phyloP scores from a whole-genome alignment of 2,329 filamentous ascomycete genomes.

The Penicillium sp. region DNA sequence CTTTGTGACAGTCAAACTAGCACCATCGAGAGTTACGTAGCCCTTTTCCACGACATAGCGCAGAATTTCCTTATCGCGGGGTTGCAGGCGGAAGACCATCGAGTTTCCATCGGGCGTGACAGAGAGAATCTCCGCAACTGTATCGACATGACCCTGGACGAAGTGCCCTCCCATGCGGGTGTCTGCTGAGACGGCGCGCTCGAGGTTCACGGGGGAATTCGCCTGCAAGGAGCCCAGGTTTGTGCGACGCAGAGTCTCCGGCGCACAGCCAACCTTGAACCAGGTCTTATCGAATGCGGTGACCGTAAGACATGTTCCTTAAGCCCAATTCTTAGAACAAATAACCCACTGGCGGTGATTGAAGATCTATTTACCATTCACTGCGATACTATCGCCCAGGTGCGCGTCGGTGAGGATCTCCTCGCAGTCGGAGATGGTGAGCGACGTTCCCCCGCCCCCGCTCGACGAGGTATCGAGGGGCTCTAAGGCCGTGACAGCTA shows the following conservation, averaged over 20 bases:
- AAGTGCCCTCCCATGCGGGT: constrained; percentile 98
- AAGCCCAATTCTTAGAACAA: background rate
- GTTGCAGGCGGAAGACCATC: constrained; percentile 78
- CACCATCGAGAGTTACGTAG: constrained; percentile 89
- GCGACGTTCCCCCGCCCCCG: constrained; percentile 77
- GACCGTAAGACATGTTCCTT: constrained; percentile 83
- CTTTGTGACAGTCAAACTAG: constrained; percentile 85
- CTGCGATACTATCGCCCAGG: constrained; percentile 87
- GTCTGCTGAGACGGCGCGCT: constrained; percentile 84
- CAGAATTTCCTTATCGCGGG: constrained; percentile 67
- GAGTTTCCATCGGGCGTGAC: constrained; percentile 84
- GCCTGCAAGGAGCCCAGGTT: constrained; percentile 76
- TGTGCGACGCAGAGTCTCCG: constrained; percentile 92
- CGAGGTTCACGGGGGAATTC: constrained; percentile 78
- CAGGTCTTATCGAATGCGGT: constrained; percentile 62
- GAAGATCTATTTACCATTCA: constrained; percentile 65
- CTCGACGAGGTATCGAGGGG: constrained; percentile 69
- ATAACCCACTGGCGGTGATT: background rate
- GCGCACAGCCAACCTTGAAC: constrained; percentile 92
- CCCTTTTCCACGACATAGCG: constrained; percentile 95
- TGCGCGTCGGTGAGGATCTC: constrained; percentile 79
- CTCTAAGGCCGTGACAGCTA: constrained; percentile 81
- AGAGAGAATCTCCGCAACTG: constrained; percentile 71
- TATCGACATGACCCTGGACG: constrained; percentile 96
- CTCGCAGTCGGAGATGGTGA: constrained; percentile 76